A percentile compares a stretch with the other conserved stretches of the same genome.
Evolutionary conservation across 331 rosid species (phyloP).

Genomic region (Rhamnella rubrinervis): DNA sequence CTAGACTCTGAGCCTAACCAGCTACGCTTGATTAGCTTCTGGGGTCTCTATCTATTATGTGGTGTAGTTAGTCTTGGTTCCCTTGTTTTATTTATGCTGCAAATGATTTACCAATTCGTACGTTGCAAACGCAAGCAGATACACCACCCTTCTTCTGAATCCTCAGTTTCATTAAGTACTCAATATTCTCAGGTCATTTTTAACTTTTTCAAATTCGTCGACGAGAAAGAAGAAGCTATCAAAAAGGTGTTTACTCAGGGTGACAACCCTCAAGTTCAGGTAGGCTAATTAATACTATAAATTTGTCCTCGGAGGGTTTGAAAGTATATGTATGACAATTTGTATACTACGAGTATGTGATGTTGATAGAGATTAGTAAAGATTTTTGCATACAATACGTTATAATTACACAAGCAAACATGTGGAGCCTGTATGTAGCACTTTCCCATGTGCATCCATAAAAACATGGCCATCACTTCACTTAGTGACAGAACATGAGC

Average conservation of each 20-base stretch:
- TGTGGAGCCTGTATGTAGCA: slow-evolving; percentile 5
- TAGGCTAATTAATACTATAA: slow-evolving; percentile 19
- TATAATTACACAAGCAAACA: not conserved
- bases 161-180: slow-evolving; percentile 30
- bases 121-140: slow-evolving; percentile 48
- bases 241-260: slow-evolving; percentile 61
- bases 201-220: slow-evolving; percentile 68
- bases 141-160: slow-evolving; percentile 26
- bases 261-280: slow-evolving; percentile 44
- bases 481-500: not conserved
- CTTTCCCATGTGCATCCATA: not conserved
- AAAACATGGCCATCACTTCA: too few species aligned
- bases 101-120: slow-evolving; percentile 49
- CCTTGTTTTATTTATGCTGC: slow-evolving; percentile 51
- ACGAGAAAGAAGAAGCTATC: slow-evolving; percentile 87
- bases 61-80: slow-evolving; percentile 44
- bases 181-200: slow-evolving; percentile 50
- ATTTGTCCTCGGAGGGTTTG: not conserved
- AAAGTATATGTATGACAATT: not conserved
- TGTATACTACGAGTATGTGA: too few species aligned
- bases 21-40: slow-evolving; percentile 72
- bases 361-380: too few species aligned
- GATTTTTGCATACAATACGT: too few species aligned
- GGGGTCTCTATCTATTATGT: slow-evolving; percentile 81
- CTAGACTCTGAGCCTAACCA: slow-evolving; percentile 46